Percentiles rank a stretch among this genome's conserved stretches.
phyloP scores from a whole-genome alignment of 2,329 filamentous ascomycete species.

The Xylariaceae sp. region DNA sequence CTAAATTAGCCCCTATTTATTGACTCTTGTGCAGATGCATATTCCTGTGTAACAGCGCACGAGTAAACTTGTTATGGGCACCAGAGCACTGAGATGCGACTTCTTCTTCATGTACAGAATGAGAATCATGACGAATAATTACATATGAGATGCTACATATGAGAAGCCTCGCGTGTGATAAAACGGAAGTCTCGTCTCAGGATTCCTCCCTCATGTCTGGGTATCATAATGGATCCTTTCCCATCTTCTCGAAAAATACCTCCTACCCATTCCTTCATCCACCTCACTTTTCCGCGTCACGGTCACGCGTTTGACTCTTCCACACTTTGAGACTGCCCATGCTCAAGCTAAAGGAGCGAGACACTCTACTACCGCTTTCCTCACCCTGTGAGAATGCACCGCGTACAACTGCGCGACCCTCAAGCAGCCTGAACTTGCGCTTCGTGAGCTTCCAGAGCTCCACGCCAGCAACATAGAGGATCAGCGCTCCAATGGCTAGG shows the following conservation, averaged over 20 bases:
- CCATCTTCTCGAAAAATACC: not conserved
- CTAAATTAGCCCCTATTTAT: slow-evolving; percentile 6
- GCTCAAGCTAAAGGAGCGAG: slow-evolving; percentile 46
- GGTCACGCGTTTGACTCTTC: slow-evolving; percentile 25
- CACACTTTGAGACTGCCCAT: slow-evolving; percentile 46
- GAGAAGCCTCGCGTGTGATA: too few species aligned
- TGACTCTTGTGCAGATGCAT: not conserved
- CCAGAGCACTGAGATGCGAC: too few species aligned
- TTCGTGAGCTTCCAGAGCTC: slow-evolving; percentile 70
- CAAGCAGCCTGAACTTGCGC: slow-evolving; percentile 48
- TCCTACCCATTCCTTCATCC: not conserved
- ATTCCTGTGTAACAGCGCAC: not conserved
- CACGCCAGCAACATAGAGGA: slow-evolving; percentile 61
- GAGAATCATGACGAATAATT: too few species aligned
- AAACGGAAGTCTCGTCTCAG: too few species aligned
- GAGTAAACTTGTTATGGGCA: too few species aligned
- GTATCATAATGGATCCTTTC: not conserved
- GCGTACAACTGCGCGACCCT: slow-evolving; percentile 46
- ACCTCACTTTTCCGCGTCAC: slow-evolving; percentile 3
- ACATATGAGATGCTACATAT: too few species aligned
- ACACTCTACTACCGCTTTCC: slow-evolving; percentile 40
- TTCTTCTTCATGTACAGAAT: too few species aligned
- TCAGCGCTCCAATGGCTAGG: slow-evolving; percentile 57
- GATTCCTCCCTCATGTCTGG: not conserved
- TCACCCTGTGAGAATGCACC: slow-evolving; percentile 50